These are phyloP conservation scores for Meripilus lineatus DNA, from an alignment of 1,284 basidiomycete genomes.

Conservation along the genomic window DNA sequence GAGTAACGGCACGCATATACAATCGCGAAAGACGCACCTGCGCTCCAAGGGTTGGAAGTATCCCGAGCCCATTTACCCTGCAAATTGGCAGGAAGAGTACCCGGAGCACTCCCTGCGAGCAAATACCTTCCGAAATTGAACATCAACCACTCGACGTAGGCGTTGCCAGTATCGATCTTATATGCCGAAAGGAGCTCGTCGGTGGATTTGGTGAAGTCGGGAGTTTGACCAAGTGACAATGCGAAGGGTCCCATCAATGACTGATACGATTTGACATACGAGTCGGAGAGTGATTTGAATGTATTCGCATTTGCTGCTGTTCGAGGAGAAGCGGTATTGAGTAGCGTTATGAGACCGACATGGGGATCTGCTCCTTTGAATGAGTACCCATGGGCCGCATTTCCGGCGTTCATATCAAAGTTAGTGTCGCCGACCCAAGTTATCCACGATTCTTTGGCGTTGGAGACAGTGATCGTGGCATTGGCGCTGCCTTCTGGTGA, in stretches of 20 bases:
- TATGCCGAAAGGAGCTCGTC: conserved; percentile 52
- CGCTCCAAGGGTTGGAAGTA: conserved; percentile 51
- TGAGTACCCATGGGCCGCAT: conserved; percentile 47
- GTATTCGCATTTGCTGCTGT: conserved; percentile 19
- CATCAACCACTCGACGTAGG: conserved; percentile 66
- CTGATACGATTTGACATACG: conserved; percentile 49
- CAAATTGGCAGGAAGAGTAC: conserved; percentile 61
- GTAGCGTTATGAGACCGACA: conserved; percentile 34
- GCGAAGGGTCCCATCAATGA: conserved; percentile 42
- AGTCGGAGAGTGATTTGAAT: conserved; percentile 33
- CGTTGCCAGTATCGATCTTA: conserved; percentile 47
- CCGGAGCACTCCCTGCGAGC: conserved; percentile 55
- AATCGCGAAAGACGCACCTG: conserved; percentile 37
- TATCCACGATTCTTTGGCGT: conserved; percentile 49
- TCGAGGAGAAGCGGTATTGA: conserved; percentile 29
- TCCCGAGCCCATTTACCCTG: conserved; percentile 70
- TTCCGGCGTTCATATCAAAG: conserved; percentile 58
- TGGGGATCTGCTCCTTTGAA: conserved; percentile 64
- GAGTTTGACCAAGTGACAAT: conserved; percentile 54
- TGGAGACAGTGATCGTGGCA: conserved; percentile 47
- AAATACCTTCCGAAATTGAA: conserved; percentile 74
- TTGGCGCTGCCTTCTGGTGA: conserved; percentile 33
- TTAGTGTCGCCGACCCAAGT: conserved; percentile 70
- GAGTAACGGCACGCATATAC: not conserved
- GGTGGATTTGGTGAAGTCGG: conserved; percentile 50